Evolutionary conservation across 176 grass and related monocot species (phyloP), one percentile per base, ranked within the genome.

Genomic region (Pontederia paniculata): DNA sequence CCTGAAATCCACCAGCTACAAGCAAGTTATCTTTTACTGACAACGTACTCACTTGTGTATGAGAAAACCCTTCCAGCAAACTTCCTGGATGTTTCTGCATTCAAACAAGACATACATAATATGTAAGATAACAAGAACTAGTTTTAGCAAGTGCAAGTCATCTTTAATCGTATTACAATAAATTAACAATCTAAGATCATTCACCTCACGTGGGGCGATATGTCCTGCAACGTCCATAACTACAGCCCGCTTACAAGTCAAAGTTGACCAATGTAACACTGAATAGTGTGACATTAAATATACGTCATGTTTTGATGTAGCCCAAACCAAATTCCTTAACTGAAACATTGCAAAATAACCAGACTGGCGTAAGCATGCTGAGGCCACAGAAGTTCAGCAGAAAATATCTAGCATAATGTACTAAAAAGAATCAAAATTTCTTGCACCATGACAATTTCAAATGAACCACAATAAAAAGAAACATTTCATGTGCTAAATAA

Each of bases 251-350:
- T 69, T 75, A 55, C 73, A 70, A 48, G 76, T 76, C 69, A 89
- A 65, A 60, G 91, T 73, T 65, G 91, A 96, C 85, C 85, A 96
- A 79, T 96, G 91, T 59, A 70, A 54, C 58, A 96, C 68, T 60
- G 86, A 83, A 42, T 70, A 71, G 61, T 87, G 68, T 57, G 91
- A 96, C 82, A 96, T 86, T 70, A 87, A 81, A 70, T 96, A 96
- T 16, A 87, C 86, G 71, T 96, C 89, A 80, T 95, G 85, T 65
- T 89, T 95, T 14, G 85, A 95, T 23, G 85, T 86, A 69, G 89
- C 81, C 91, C 91, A 96, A 57, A 96, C 45, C 60, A 96, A 77
- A 80, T 96, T 96, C 65, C 91, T 86, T 48, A 96, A 71, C 91
- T 96, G 67, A 51, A 89, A 46, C 60, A 69, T 58, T 68, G 74